These are phyloP conservation scores for Dendrostoma leiphaemia DNA, from an alignment of 2,329 filamentous ascomycete species.

Conservation along the genomic window DNA sequence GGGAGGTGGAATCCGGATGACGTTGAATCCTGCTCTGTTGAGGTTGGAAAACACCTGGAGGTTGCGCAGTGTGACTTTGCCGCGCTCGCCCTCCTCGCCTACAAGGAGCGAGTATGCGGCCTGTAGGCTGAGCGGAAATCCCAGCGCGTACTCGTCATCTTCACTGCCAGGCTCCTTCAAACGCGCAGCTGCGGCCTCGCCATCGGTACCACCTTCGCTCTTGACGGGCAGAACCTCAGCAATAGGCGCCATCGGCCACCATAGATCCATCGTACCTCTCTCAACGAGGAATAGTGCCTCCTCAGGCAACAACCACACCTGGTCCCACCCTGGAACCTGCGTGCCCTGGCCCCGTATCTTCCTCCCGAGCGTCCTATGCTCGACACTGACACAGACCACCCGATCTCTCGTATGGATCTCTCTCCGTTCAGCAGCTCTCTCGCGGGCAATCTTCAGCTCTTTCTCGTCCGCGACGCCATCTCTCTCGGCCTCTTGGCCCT, in stretches of 20 bases:
- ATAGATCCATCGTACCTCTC: constrained; percentile 80
- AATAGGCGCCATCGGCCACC: constrained; percentile 68
- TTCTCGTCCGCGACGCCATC: constrained; percentile 35
- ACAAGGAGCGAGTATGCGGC: constrained; percentile 85
- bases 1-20: constrained; percentile 62
- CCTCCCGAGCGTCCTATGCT: constrained; percentile 73
- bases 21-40: constrained; percentile 77
- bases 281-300: constrained; percentile 90
- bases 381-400: constrained; percentile 67
- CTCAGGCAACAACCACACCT: constrained; percentile 83
- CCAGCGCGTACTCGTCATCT: constrained; percentile 54
- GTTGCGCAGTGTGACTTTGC: constrained; percentile 68
- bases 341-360: constrained; percentile 52
- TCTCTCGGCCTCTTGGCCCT: constrained; percentile 15
- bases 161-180: constrained; percentile 27
- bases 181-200: constrained; percentile 23
- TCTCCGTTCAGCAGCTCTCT: constrained; percentile 16
- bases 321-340: constrained; percentile 55
- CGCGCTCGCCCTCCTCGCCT: constrained; percentile 62
- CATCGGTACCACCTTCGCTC: constrained; percentile 9
- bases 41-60: constrained; percentile 87
- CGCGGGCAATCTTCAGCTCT: constrained; percentile 6
- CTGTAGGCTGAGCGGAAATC: constrained; percentile 85
- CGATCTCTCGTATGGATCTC: constrained; percentile 39
- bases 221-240: constrained; percentile 44